Percentiles rank a stretch among this genome's conserved stretches.
These are phyloP conservation scores for Trichoderma lentiforme DNA, from an alignment of 2,329 filamentous ascomycete genomes.

Conservation along the genomic window DNA sequence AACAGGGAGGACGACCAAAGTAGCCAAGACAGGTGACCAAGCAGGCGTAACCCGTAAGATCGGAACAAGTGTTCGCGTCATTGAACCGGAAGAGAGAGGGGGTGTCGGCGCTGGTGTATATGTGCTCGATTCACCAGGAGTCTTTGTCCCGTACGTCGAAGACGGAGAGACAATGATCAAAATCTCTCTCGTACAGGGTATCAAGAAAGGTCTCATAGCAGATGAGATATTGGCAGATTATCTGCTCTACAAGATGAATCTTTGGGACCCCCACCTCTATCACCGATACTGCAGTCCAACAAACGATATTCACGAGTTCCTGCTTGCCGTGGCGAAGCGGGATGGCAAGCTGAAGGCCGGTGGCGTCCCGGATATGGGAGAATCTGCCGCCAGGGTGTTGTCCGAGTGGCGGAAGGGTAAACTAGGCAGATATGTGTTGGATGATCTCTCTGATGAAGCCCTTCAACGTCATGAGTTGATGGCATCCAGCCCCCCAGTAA, in stretches of 20 bases:
- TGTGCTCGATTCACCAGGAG: slow-evolving; percentile 86
- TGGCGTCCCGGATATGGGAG: slow-evolving; percentile 66
- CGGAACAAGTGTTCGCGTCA: slow-evolving; percentile 75
- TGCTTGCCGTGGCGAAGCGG: slow-evolving; percentile 66
- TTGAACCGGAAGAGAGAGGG: slow-evolving; percentile 41
- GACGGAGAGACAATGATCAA: slow-evolving; percentile 90
- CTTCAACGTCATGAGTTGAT: slow-evolving; percentile 48
- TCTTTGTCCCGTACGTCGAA: slow-evolving; percentile 89
- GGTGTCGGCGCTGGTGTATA: slow-evolving; percentile 64
- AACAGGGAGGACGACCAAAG: slow-evolving; percentile 54
- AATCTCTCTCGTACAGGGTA: slow-evolving; percentile 83
- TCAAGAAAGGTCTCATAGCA: slow-evolving; percentile 83
- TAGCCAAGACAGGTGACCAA: slow-evolving; percentile 76
- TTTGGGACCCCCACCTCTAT: slow-evolving; percentile 61
- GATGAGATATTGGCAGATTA: slow-evolving; percentile 83
- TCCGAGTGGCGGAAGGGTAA: slow-evolving; percentile 77
- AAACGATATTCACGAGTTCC: slow-evolving; percentile 74
- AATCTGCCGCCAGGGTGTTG: slow-evolving; percentile 75
- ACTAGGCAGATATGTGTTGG: slow-evolving; percentile 74
- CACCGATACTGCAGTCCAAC: slow-evolving; percentile 64
- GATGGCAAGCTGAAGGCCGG: slow-evolving; percentile 75
- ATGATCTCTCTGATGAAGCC: slow-evolving; percentile 64
- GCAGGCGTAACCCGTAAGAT: slow-evolving; percentile 89
- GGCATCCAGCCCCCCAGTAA: slow-evolving; percentile 49
- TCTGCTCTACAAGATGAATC: slow-evolving; percentile 80